Evolutionary conservation across 106 monocot species (phyloP).

Genomic region (Iris macrosiphon): DNA sequence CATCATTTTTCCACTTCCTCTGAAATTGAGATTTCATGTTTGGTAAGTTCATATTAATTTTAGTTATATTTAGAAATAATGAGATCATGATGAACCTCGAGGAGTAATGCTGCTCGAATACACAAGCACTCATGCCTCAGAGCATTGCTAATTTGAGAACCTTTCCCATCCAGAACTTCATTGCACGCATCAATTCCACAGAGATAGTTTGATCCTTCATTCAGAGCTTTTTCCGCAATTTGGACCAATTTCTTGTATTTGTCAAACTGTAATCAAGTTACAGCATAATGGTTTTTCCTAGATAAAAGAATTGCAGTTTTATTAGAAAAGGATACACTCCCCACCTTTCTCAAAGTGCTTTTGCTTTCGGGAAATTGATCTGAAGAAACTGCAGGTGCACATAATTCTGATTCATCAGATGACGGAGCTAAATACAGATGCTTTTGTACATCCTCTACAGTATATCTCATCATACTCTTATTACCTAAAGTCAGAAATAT

Average conservation of each 20-base stretch:
- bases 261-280: conserved; percentile 43
- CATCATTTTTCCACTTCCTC: conserved; percentile 99
- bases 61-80: neutral
- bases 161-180: conserved; percentile 76
- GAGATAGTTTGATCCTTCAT: conserved; percentile 38
- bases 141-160: conserved; percentile 37
- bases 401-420: conserved; percentile 17
- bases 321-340: neutral
- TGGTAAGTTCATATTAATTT: neutral
- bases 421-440: conserved; percentile 23
- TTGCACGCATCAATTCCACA: conserved; percentile 87
- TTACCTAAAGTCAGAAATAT: too few relatives aligned
- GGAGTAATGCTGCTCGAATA: conserved; percentile 77
- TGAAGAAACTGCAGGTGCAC: conserved; percentile 6
- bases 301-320: neutral
- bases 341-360: conserved; percentile 36
- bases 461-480: conserved; percentile 40
- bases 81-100: conserved; percentile 60
- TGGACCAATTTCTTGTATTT: conserved; percentile 52
- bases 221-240: conserved; percentile 50
- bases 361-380: conserved; percentile 21
- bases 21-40: conserved; percentile 32
- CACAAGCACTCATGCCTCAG: conserved; percentile 76
- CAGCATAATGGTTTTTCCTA: neutral
- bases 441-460: conserved; percentile 46